Evolutionary conservation across 306 rosid species (phyloP), one percentile per base, ranked within the genome.

Genomic region (Inga leiocalycina): DNA sequence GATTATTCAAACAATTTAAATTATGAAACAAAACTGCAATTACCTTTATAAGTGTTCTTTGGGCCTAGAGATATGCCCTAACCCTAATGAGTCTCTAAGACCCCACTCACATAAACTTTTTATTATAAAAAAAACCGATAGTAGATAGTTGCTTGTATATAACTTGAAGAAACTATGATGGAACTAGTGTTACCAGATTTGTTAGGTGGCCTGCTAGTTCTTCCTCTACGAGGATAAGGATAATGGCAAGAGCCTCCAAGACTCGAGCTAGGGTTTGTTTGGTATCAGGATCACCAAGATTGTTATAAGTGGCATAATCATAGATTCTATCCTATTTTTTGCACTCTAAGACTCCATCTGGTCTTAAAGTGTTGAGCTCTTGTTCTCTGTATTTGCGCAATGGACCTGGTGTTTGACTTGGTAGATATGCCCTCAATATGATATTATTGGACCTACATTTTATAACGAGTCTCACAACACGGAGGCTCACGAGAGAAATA

Each of bases 171-270:
- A 32, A 32, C 2, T 32, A 32, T 32, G 34, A 32, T 32, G 34
- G 0, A 32, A 32, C 3, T 32, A 32, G 34, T 32, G 34, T 32
- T 32, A 32, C 34, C 3, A 2, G 34, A 32, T 32, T 32, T 32
- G 34, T 32, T 32, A 24, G 87, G 82, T 34, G 73, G 22, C 59
- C 92, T 84, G 51, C 91, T 88, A 0, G 92, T 91, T 87, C 94
- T 89, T 76, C 90, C 92, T 19, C 92, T 79, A 9, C 92, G 87
- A 76, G 94, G 94, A 76, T 91, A 91, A 68, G 94, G 92, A 72
- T 84, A 89, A 45, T 76, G 9, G 20, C 14, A 68, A 14, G 92
- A 87, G 49, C 94, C 94, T 75, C 94, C 94, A 5, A 91, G 94
- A 65, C 79, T 74, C 92, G 91, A 14, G 71, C 85, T 24, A 84